phyloP scores from a whole-genome alignment of 192 early-diverging fungal species.

The Entomortierella parvispora region DNA sequence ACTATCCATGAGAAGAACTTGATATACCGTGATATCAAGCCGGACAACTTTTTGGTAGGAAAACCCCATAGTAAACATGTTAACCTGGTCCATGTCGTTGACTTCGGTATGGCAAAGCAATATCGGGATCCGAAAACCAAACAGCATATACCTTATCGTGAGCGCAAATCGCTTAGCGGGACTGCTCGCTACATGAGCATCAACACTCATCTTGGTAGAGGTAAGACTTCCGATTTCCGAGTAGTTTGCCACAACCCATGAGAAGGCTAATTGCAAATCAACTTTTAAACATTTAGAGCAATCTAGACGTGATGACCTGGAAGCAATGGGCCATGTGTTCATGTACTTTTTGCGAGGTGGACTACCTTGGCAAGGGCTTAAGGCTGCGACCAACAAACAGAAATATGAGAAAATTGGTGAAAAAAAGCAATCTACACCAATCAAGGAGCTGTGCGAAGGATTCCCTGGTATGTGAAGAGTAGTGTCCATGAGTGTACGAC shows the following conservation, averaged over 20 bases:
- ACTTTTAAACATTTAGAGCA: no score
- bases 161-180: slow-evolving; percentile 93
- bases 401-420: slow-evolving; percentile 99
- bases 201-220: slow-evolving; percentile 96
- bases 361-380: slow-evolving; percentile 97
- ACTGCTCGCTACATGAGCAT: slow-evolving; percentile 99
- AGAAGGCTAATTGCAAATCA: no score
- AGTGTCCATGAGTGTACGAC: not conserved
- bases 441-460: slow-evolving; percentile 90
- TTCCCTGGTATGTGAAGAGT: slow-evolving; percentile 71
- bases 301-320: slow-evolving; percentile 95
- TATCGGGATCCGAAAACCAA: slow-evolving; percentile 97
- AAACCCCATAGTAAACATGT: slow-evolving; percentile 68
- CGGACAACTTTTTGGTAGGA: slow-evolving; percentile 98
- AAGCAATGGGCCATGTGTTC: slow-evolving; percentile 97
- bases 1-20: slow-evolving; percentile 94
- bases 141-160: slow-evolving; percentile 97
- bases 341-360: slow-evolving; percentile 96
- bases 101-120: slow-evolving; percentile 99
- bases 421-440: slow-evolving; percentile 90
- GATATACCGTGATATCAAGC: slow-evolving; percentile 99
- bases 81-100: slow-evolving; percentile 88
- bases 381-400: slow-evolving; percentile 97
- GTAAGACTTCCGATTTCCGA: no score
- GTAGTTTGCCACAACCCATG: no score